phyloP scores from a whole-genome alignment of 2,329 filamentous ascomycete species.

The Fusarium algeriense region DNA sequence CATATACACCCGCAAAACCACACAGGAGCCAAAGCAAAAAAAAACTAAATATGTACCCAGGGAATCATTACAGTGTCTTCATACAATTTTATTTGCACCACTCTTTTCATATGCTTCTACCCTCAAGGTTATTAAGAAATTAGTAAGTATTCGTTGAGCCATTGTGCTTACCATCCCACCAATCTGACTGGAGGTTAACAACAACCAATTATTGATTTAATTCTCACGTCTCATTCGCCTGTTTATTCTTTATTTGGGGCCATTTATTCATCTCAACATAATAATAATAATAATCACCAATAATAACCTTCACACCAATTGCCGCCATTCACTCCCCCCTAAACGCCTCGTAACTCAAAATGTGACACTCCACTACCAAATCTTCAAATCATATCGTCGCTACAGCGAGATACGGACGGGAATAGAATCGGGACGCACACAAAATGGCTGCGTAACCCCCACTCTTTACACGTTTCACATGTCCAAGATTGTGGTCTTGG shows the following conservation, averaged over 20 bases:
- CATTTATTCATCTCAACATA: constrained; percentile 15
- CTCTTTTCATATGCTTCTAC: neutral
- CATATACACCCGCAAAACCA: neutral
- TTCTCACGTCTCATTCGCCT: neutral
- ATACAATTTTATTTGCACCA: neutral
- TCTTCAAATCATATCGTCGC: constrained; percentile 34
- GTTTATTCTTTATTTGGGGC: constrained; percentile 5
- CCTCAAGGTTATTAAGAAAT: neutral
- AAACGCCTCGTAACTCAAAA: constrained; percentile 28
- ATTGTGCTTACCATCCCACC: neutral
- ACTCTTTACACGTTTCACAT: constrained; percentile 34
- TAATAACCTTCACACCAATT: constrained; percentile 7
- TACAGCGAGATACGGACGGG: constrained; percentile 32
- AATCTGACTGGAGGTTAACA: neutral
- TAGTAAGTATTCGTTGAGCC: constrained; percentile 1
- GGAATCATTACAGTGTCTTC: neutral
- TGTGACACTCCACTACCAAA: constrained; percentile 32
- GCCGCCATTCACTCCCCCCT: constrained; percentile 18
- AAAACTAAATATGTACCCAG: neutral
- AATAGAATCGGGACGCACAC: constrained; percentile 32
- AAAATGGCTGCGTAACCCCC: constrained; percentile 27
- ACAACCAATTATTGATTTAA: constrained; percentile 1
- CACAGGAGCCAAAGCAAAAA: neutral
- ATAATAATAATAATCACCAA: neutral
- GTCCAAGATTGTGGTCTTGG: constrained; percentile 14